These are phyloP conservation scores for Boletus rubescentipes DNA, from an alignment of 768 basidiomycete species.

Conservation along the genomic window DNA sequence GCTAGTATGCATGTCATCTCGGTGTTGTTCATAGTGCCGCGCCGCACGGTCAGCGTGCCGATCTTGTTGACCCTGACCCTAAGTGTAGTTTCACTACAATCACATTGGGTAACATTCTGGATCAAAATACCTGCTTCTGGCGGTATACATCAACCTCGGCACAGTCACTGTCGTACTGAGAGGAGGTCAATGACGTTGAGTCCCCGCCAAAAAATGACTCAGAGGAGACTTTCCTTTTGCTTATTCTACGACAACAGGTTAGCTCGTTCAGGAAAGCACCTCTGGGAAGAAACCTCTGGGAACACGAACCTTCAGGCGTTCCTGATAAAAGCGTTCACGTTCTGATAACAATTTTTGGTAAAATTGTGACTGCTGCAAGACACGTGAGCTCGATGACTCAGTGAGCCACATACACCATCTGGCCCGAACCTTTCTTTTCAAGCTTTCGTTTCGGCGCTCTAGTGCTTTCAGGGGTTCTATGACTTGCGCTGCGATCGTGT, in stretches of 20 bases:
- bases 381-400: constrained; percentile 8
- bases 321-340: constrained; percentile 63
- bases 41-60: constrained; percentile 72
- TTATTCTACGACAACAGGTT: constrained; percentile 25
- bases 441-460: constrained; percentile 61
- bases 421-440: constrained; percentile 60
- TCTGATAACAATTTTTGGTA: constrained; percentile 71
- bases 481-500: constrained; percentile 56
- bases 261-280: neutral
- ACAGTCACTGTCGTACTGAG: constrained; percentile 80
- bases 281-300: constrained; percentile 3
- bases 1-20: constrained; percentile 72
- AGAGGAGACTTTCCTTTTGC: constrained; percentile 27
- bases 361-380: constrained; percentile 60
- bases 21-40: constrained; percentile 74
- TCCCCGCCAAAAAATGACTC: neutral
- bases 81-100: constrained; percentile 8
- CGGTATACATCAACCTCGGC: constrained; percentile 66
- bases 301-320: constrained; percentile 63
- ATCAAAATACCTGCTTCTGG: constrained; percentile 65
- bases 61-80: constrained; percentile 72
- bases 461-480: constrained; percentile 60
- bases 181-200: constrained; percentile 8
- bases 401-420: too few species aligned
- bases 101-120: neutral